phyloP scores from a whole-genome alignment of 108 stramenopile genomes.

The Nannochloropsis gaditana region DNA sequence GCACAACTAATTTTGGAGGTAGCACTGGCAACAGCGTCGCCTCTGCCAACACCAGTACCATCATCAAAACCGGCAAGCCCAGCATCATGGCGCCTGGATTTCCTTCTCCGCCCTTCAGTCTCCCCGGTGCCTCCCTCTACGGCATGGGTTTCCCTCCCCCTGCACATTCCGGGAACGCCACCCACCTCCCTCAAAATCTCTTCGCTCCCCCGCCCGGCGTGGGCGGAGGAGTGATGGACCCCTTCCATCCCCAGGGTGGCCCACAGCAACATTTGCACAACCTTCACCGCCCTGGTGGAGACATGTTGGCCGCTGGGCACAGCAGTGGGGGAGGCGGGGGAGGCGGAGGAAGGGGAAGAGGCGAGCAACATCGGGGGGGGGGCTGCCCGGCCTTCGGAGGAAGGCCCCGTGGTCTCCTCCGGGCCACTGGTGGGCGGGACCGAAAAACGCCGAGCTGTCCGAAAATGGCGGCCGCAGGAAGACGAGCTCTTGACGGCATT shows the following conservation, averaged over 20 bases:
- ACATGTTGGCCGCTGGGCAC: background rate
- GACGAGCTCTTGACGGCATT: constrained; percentile 51
- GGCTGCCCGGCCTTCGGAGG: background rate
- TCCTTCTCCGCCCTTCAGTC: constrained; percentile 16
- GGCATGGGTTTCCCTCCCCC: background rate
- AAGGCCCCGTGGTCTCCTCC: background rate
- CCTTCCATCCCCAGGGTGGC: background rate
- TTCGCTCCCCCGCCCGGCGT: background rate
- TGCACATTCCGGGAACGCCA: no score
- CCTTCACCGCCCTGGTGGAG: background rate
- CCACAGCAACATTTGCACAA: background rate
- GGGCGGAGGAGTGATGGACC: background rate
- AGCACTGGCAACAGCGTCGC: background rate
- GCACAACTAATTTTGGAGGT: background rate
- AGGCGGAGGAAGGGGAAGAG: background rate
- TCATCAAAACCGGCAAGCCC: background rate
- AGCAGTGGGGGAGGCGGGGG: background rate
- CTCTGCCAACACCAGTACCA: background rate
- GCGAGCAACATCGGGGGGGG: background rate
- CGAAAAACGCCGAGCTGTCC: constrained; percentile 30
- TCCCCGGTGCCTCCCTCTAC: background rate
- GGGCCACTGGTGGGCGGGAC: background rate
- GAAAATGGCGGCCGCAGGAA: constrained; percentile 59
- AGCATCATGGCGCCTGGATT: background rate
- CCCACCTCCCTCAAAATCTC: no score